Percentiles rank a stretch among this genome's conserved stretches.
Conservation (phyloP, 768 basidiomycete genomes). For the Rhodotorula kratochvilovae region DNA sequence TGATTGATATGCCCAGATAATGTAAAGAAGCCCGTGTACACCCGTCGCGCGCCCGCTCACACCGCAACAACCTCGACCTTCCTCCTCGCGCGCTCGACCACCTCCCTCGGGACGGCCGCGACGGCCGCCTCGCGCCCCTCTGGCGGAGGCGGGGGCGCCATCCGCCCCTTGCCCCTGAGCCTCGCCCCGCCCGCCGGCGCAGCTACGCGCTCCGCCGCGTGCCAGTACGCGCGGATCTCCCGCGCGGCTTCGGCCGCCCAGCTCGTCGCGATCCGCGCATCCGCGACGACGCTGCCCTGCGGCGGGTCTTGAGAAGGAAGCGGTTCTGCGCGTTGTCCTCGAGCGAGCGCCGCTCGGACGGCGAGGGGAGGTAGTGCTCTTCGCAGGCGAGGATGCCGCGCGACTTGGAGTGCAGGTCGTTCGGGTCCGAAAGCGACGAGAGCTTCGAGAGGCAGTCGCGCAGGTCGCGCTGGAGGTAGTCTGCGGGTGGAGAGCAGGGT, state of each 20-base stretch:
- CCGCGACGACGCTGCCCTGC: constrained; percentile 16
- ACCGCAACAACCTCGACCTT: constrained; percentile 20
- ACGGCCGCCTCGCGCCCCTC: neutral
- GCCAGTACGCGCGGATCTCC: constrained; percentile 13
- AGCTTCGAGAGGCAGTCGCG: constrained; percentile 29
- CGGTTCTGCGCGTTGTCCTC: constrained; percentile 16
- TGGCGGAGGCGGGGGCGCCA: no score
- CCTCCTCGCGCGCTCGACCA: constrained; percentile 14
- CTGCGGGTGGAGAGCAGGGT: neutral
- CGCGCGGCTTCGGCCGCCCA: constrained; percentile 22
- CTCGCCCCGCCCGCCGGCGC: neutral
- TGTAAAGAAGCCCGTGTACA: no score
- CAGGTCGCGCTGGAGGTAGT: constrained; percentile 36
- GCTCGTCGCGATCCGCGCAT: constrained; percentile 11
- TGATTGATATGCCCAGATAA: no score
- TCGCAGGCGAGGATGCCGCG: constrained; percentile 30
- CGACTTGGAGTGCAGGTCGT: constrained; percentile 12
- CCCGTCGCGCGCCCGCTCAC: neutral
- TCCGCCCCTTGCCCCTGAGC: neutral
- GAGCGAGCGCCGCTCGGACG: constrained; percentile 7
- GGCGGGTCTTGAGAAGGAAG: constrained; percentile 13
- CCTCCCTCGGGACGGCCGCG: neutral
- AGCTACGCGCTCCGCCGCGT: neutral
- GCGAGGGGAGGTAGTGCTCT: constrained; percentile 31
- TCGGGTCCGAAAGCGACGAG: constrained; percentile 25